Evolutionary conservation across 2,329 filamentous ascomycete species (phyloP).

Genomic region (Beauveria pseudobassiana): DNA sequence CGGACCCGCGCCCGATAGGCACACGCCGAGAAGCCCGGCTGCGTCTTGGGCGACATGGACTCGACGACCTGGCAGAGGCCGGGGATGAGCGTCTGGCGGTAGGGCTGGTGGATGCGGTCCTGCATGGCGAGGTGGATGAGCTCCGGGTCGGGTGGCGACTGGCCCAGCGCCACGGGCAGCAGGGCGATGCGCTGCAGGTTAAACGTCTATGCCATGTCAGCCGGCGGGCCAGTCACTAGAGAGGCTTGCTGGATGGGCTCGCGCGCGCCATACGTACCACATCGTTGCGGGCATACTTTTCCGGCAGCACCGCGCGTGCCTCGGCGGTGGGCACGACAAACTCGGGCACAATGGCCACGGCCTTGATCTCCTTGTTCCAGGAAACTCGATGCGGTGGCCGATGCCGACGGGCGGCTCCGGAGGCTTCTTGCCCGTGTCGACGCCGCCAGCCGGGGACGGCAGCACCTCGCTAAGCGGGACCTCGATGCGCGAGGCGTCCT

Average conservation of each 20-base stretch:
- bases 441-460: constrained; percentile 79
- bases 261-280: constrained; percentile 50
- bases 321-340: constrained; percentile 95
- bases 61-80: constrained; percentile 85
- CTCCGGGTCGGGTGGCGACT: constrained; percentile 82
- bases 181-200: constrained; percentile 92
- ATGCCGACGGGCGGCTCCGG: constrained; percentile 88
- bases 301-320: constrained; percentile 77
- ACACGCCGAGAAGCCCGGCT: constrained; percentile 89
- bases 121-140: constrained; percentile 98
- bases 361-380: constrained; percentile 93
- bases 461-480: constrained; percentile 93
- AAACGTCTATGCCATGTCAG: constrained; percentile 55
- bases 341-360: constrained; percentile 89
- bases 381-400: constrained; percentile 92
- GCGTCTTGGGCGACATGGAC: constrained; percentile 79
- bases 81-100: constrained; percentile 84
- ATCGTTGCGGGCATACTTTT: constrained; percentile 70
- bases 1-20: constrained; percentile 87
- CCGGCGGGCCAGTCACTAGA: no score
- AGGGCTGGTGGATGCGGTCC: constrained; percentile 95
- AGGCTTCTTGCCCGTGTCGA: constrained; percentile 80
- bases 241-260: not conserved
- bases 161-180: constrained; percentile 79
- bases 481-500: constrained; percentile 83